These are phyloP conservation scores for Bauhinia variegata DNA, from an alignment of 306 rosid genomes.

Conservation along the genomic window DNA sequence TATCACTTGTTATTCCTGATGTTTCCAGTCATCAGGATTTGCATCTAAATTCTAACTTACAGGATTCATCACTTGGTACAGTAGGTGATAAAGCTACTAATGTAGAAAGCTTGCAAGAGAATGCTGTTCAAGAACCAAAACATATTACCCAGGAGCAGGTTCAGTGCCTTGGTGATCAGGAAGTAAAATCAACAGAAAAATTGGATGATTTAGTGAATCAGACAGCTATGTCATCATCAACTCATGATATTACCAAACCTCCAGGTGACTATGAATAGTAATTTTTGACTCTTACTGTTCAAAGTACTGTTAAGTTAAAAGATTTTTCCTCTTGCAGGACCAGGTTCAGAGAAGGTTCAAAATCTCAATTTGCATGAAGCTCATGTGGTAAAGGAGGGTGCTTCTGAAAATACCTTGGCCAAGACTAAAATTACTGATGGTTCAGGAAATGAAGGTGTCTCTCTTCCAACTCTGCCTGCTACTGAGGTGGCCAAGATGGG, in stretches of 20 bases:
- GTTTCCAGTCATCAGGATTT: constrained; percentile 47
- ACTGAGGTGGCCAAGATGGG: constrained; percentile 46
- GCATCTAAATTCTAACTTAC: constrained; percentile 46
- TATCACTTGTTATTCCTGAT: constrained; percentile 46
- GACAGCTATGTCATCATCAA: constrained; percentile 44
- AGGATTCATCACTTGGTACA: constrained; percentile 45
- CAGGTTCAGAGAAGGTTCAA: constrained; percentile 50
- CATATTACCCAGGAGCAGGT: constrained; percentile 47
- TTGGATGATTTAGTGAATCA: constrained; percentile 50
- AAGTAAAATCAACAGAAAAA: constrained; percentile 42
- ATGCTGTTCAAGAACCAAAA: constrained; percentile 44
- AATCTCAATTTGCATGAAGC: constrained; percentile 41
- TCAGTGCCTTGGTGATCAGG: constrained; percentile 46
- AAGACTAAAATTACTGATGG: constrained; percentile 39
- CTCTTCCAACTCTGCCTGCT: constrained; percentile 39
- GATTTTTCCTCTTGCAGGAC: constrained; percentile 54
- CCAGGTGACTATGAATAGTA: constrained; percentile 45
- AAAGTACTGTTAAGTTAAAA: constrained; percentile 21
- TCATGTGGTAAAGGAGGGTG: constrained; percentile 38
- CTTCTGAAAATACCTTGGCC: constrained; percentile 40
- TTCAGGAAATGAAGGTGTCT: constrained; percentile 38
- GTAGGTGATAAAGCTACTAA: constrained; percentile 41
- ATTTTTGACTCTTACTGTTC: constrained; percentile 6
- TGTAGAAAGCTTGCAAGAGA: constrained; percentile 42
- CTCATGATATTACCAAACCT: constrained; percentile 38